A percentile compares a stretch with the other conserved stretches of the same genome.
These are phyloP conservation scores for Eremothecium cymbalariae DNA, from an alignment of 1,139 yeast species.

Conservation along the genomic window DNA sequence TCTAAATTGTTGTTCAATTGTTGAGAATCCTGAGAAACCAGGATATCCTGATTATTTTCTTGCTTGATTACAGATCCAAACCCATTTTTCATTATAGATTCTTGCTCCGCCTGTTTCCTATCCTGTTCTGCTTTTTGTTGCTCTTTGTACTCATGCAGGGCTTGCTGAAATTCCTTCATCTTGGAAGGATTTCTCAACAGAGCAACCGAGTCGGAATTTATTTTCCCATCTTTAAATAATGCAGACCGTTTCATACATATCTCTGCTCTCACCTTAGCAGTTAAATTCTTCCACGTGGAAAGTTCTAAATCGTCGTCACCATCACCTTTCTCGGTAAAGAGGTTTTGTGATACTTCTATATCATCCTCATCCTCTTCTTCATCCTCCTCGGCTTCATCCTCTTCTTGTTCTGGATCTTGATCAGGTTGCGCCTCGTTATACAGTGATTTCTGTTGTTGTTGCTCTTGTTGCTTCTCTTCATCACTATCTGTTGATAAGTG, in stretches of 20 bases:
- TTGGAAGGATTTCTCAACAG: conserved; percentile 50
- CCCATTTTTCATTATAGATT: conserved; percentile 31
- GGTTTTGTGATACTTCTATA: conserved; percentile 27
- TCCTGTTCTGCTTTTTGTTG: conserved; percentile 26
- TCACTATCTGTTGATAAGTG: conserved; percentile 4
- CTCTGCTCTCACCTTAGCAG: conserved; percentile 72
- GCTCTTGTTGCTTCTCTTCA: conserved; percentile 4
- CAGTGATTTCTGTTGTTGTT: not conserved
- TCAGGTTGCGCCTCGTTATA: not conserved
- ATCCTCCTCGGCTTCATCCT: conserved; percentile 19
- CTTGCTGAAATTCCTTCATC: conserved; percentile 39
- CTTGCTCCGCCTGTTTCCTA: conserved; percentile 25
- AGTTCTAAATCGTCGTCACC: conserved; percentile 60
- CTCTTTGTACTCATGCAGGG: conserved; percentile 25
- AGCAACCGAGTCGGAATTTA: conserved; percentile 65
- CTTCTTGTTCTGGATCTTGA: conserved; percentile 10
- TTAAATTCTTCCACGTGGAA: conserved; percentile 72
- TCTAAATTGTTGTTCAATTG: conserved; percentile 13
- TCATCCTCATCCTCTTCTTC: conserved; percentile 31
- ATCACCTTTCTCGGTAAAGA: conserved; percentile 38
- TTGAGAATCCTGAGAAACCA: conserved; percentile 4
- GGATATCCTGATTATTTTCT: conserved; percentile 19
- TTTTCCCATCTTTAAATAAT: conserved; percentile 47
- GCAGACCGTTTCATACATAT: conserved; percentile 63
- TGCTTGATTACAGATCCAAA: conserved; percentile 26